Base-by-base conservation (phyloP, 768 basidiomycete species). In the Melanogaster broomeanus region DNA sequence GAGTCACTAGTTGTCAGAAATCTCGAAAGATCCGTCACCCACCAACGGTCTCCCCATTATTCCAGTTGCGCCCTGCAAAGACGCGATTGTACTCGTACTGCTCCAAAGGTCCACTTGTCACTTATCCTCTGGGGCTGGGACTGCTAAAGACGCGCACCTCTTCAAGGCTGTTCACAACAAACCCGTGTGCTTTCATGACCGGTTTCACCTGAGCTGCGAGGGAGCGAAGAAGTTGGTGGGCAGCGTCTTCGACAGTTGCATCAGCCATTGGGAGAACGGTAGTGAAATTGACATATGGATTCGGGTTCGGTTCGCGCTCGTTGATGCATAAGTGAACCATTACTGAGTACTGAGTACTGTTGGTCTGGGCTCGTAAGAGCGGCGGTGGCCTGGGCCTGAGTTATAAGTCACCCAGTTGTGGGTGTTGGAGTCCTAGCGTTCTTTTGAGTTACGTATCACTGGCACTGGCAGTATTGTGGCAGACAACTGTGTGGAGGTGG, bases 11-110 rank as follows among this genome's bases (percentile, higher is more conserved):
- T 27, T 22, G 27, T 11, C 27, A 27, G 34, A 28, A 31, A 16
- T 21, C 22, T 31, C 25, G 19, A 22, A 42, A 28, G 38, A 34
- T n/a, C 33, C 18, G 8, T 22, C 41, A 13, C 68, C 57, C 55
- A 88, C 89, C 90, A 51, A 93, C 72, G 10, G 82, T 85, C 68
- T 93, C 90, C 3, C 91, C 91, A 50, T 75, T 76, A 57, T 90
- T 89, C 90, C 90, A 93, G 63, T 92, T 93, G 42, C 90, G 77
- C 2, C 90, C 91, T 5, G 84, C 80, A 67, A 93, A 93, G 6
- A 93, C 87, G 13, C 58, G 61, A 62, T 93, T 93, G 61, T 81
- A 78, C 62, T 90, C 85, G 58, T 93, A 92, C 89, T 92, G 60
- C 30, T 35, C 33, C 19, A 18, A 27, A 16, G 6, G 39, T 42